These are phyloP conservation scores for Karstenula rhodostoma DNA, from an alignment of 2,329 filamentous ascomycete species.

Conservation along the genomic window DNA sequence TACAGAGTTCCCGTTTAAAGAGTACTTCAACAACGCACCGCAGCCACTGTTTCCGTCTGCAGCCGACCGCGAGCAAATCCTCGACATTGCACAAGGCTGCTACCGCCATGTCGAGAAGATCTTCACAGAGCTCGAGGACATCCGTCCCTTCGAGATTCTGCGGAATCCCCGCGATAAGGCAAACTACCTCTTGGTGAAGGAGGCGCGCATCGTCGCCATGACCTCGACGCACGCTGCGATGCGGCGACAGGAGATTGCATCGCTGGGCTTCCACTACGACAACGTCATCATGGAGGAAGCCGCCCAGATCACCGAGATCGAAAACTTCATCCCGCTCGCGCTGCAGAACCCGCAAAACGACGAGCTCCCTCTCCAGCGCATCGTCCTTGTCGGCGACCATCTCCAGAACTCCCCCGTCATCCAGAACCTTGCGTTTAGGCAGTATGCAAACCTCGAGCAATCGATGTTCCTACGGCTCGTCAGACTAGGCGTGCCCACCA, in stretches of 20 bases:
- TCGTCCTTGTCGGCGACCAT: conserved; percentile 94
- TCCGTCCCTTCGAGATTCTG: conserved; percentile 93
- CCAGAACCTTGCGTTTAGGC: conserved; percentile 90
- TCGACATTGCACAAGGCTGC: conserved; percentile 84
- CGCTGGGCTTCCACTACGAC: conserved; percentile 95
- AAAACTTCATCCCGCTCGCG: conserved; percentile 95
- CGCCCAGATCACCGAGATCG: conserved; percentile 95
- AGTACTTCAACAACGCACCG: conserved; percentile 86
- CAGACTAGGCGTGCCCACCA: conserved; percentile 88
- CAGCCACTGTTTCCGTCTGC: conserved; percentile 80
- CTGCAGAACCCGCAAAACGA: conserved; percentile 82
- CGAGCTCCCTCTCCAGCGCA: conserved; percentile 79
- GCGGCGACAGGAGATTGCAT: conserved; percentile 86
- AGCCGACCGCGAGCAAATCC: conserved; percentile 68
- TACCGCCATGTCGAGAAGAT: conserved; percentile 88
- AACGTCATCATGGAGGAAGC: conserved; percentile 99
- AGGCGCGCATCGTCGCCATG: conserved; percentile 98
- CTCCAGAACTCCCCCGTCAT: conserved; percentile 96
- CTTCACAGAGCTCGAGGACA: conserved; percentile 90
- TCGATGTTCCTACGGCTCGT: conserved; percentile 92
- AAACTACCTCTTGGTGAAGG: conserved; percentile 93
- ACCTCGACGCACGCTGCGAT: conserved; percentile 98
- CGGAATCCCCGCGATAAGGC: conserved; percentile 89
- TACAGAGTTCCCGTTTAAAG: conserved; percentile 82
- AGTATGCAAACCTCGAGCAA: conserved; percentile 96